Conservation (phyloP, 306 rosid species). For the Inga laurina region DNA sequence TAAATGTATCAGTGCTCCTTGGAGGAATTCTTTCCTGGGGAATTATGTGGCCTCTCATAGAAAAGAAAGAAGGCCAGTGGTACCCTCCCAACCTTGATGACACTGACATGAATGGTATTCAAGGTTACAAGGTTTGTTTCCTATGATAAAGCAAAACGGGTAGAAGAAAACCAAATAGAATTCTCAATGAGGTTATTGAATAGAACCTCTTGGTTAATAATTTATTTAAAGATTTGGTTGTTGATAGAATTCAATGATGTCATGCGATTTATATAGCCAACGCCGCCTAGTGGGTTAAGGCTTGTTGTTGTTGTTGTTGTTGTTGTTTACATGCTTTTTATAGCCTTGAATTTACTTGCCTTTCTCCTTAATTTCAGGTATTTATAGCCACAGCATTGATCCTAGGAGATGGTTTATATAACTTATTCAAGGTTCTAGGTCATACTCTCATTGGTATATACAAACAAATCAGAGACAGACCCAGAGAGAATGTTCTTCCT, state of each 20-base stretch:
- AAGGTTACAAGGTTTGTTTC: constrained; percentile 56
- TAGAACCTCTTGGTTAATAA: too few relatives aligned
- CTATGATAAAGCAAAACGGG: neutral
- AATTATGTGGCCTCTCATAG: constrained; percentile 57
- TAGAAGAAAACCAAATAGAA: too few relatives aligned
- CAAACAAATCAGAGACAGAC: constrained; percentile 35
- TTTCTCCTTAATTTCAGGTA: constrained; percentile 40
- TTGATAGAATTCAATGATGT: too few relatives aligned
- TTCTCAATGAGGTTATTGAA: too few relatives aligned
- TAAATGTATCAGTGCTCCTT: constrained; percentile 53
- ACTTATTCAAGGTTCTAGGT: constrained; percentile 49
- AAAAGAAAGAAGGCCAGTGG: constrained; percentile 48
- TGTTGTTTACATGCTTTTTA: neutral
- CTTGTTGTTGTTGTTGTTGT: too few relatives aligned
- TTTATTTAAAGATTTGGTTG: too few relatives aligned
- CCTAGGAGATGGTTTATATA: constrained; percentile 58
- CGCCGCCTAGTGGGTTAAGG: too few relatives aligned
- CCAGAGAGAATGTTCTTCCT: constrained; percentile 41
- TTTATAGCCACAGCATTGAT: constrained; percentile 54
- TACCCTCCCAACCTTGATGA: constrained; percentile 25
- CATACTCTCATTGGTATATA: constrained; percentile 43
- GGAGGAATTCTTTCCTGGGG: constrained; percentile 67
- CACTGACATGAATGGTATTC: constrained; percentile 39
- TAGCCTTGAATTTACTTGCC: neutral
- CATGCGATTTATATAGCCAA: fast-evolving